Evolutionary conservation across 495 filamentous ascomycete genomes (phyloP), one percentile per base, ranked within the genome.

Genomic region (Hyphodiscus hymeniophilus): DNA sequence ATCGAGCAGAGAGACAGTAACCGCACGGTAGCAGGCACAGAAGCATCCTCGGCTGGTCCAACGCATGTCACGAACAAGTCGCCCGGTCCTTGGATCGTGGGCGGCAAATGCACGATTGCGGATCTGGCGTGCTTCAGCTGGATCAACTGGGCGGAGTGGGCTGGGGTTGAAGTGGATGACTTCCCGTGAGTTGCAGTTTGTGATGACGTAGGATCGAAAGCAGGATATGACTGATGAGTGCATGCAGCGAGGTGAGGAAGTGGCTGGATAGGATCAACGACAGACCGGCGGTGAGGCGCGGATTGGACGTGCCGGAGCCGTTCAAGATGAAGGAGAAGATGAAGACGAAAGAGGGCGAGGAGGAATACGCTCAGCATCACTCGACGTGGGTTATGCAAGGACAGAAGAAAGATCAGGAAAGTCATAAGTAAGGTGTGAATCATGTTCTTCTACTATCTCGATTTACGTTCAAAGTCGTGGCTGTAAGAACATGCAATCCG

Each of bases 121-220:
- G 89, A 95, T 62, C 79, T 94, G 38, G 70, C 86, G 26, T 77
- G 76, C 57, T 92, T 80, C 75, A 83, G 85, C 5, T 94, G 87
- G 85, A 68, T 87, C 3, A 36, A 52, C 21, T 58, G 45, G 45
- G 45, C 33, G 22, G 82, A 74, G 26, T 89, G 82, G 80, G 75
- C 85, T 1, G 86, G 85, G 8, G 54, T 95, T 7, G 73, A 82
- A 21, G 74, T 91, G 41, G 70, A 80, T 0, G 80, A 87, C 52
- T 94, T 91, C 60, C 85, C 87, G 0, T 60, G 66, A 32, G 49
- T 41, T 8, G 17, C 23, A 0, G 5, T 3, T 24, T 18, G n/a
- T n/a, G n/a, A n/a, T n/a, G n/a, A n/a, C n/a, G n/a, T n/a, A n/a
- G 13, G 41, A 23, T 3, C 34, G 32, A 38, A 7, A 4, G 15